Evolutionary conservation across 352 stramenopile species (phyloP), one percentile per base, ranked within the genome.

Genomic region (Thalassiosira delicatula): DNA sequence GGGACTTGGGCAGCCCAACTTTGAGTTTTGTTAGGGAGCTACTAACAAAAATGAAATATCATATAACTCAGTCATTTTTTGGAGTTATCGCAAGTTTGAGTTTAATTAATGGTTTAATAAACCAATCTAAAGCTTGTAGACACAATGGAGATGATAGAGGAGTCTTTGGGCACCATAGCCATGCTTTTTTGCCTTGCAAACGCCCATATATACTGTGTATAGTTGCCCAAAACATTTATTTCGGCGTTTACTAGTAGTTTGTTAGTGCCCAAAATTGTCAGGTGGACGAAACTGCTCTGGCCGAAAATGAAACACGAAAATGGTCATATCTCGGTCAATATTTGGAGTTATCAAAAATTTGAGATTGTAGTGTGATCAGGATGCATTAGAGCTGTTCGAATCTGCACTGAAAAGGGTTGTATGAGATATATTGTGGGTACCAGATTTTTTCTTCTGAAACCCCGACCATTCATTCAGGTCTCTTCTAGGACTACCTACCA

Each of bases 261-360:
- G 46, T 40, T 62, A 73, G 65, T 57, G 40, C 40, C 40, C 42
- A 61, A 73, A 61, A 44, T 62, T 12, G 40, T 73, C 65, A 73
- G 65, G 65, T 73, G 60, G 1, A 27, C 3, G 23, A 19, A 44
- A 42, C 42, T 8, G 37, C 1, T 17, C 2, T 19, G 1, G 2
- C 65, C 2, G 40, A 40, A 42, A 29, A 25, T 73, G 11, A 40
- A 61, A 73, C n/a, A n/a, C n/a, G n/a, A n/a, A n/a, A n/a, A n/a
- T n/a, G n/a, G n/a, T n/a, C n/a, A n/a, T n/a, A n/a, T n/a, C n/a
- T n/a, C n/a, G n/a, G n/a, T n/a, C 25, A 14, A 8, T 42, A 73
- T 62, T 73, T 62, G 65, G 65, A 73, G 5, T 73, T 73, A 25
- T 44, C n/a, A 35, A 73, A 73, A 62, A 62, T 61, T 73, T 73